Evolutionary conservation across 768 basidiomycete genomes (phyloP).

Genomic region (Lepiota brunneoincarnata): DNA sequence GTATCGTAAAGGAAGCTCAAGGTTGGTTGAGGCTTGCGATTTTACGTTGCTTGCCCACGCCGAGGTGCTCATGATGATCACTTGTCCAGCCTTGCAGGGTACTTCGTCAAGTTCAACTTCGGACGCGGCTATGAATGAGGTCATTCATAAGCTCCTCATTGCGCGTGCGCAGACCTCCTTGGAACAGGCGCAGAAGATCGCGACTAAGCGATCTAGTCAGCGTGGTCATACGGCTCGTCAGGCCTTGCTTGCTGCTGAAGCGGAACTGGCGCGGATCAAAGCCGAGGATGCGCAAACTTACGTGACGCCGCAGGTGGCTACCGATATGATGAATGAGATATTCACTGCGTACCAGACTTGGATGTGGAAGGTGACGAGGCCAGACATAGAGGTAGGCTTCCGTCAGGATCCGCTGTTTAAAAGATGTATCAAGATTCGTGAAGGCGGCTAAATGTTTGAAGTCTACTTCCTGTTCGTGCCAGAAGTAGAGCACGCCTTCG

Average conservation of each 20-base stretch:
- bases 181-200: slow-evolving; percentile 42
- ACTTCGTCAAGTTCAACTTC: slow-evolving; percentile 16
- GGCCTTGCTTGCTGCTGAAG: slow-evolving; percentile 45
- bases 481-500: slow-evolving; percentile 61
- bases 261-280: slow-evolving; percentile 29
- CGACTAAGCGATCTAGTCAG: slow-evolving; percentile 50
- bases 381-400: slow-evolving; percentile 51
- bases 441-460: background rate
- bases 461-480: slow-evolving; percentile 42
- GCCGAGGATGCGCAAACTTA: slow-evolving; percentile 26
- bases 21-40: slow-evolving; percentile 14
- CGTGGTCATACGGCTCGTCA: slow-evolving; percentile 57
- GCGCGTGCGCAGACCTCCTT: slow-evolving; percentile 21
- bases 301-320: slow-evolving; percentile 24
- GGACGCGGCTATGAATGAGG: slow-evolving; percentile 19
- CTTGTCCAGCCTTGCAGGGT: slow-evolving; percentile 25
- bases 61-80: background rate
- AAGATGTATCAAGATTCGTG: background rate
- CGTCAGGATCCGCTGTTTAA: background rate
- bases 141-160: slow-evolving; percentile 24
- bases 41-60: too few species aligned
- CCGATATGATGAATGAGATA: slow-evolving; percentile 22
- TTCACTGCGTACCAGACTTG: slow-evolving; percentile 27
- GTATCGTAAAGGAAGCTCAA: slow-evolving; percentile 26
- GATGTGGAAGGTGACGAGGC: slow-evolving; percentile 40